These are phyloP conservation scores for Solanum hybrid DNA, from an alignment of 305 asterid genomes.

Conservation along the genomic window DNA sequence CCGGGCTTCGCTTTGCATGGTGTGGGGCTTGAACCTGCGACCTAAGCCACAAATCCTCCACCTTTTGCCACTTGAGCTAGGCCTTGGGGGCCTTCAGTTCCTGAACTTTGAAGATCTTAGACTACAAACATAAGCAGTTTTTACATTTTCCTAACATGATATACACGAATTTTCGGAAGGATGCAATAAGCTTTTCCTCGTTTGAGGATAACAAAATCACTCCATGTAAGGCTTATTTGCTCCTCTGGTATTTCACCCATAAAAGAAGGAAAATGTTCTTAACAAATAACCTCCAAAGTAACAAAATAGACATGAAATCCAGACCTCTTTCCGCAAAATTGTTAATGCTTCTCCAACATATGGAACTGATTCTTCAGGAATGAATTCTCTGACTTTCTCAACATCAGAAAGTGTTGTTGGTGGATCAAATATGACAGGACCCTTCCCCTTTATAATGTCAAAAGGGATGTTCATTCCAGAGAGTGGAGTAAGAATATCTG, in stretches of 20 bases:
- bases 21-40: no score
- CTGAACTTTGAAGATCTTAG: not conserved
- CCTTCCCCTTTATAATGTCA: slow-evolving; percentile 91
- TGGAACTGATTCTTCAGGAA: slow-evolving; percentile 85
- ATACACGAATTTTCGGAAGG: not conserved
- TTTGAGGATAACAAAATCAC: not conserved
- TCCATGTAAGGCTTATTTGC: not conserved
- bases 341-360: slow-evolving; percentile 93
- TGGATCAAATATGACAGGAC: slow-evolving; percentile 91
- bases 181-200: not conserved
- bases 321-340: slow-evolving; percentile 86
- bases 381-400: slow-evolving; percentile 75
- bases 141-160: not conserved
- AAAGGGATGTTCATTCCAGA: slow-evolving; percentile 97
- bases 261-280: not conserved
- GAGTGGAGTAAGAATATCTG: slow-evolving; percentile 98
- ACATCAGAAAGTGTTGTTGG: slow-evolving; percentile 59
- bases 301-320: not conserved
- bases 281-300: not conserved
- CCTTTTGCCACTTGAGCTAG: no score
- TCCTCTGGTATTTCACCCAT: not conserved
- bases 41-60: no score
- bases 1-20: no score
- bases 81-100: no score
- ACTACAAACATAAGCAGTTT: not conserved